Conservation (phyloP, 1,284 basidiomycete species). For the Dichomitus squalens region DNA sequence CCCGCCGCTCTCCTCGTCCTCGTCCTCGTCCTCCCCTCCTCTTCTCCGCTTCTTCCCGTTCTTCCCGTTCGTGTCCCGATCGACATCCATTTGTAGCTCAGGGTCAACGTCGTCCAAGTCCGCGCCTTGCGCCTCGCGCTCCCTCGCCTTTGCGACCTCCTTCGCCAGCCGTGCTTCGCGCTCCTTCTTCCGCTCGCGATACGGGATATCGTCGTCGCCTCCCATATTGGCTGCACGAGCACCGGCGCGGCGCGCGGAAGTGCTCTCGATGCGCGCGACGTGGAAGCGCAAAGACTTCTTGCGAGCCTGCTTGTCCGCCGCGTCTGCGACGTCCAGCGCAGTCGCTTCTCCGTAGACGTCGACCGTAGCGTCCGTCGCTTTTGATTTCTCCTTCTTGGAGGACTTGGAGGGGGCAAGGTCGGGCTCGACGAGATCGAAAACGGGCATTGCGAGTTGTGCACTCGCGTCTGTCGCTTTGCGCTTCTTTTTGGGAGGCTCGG, state of each 20-base stretch:
- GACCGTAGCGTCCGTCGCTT: constrained; percentile 30
- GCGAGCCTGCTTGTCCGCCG: constrained; percentile 79
- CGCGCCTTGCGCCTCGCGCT: constrained; percentile 51
- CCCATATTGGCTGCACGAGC: constrained; percentile 63
- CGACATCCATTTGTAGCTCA: constrained; percentile 35
- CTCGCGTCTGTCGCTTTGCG: constrained; percentile 30
- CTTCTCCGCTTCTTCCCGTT: constrained; percentile 51
- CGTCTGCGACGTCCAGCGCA: constrained; percentile 69
- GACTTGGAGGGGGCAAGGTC: constrained; percentile 46
- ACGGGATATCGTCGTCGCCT: constrained; percentile 91
- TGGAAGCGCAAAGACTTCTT: constrained; percentile 87
- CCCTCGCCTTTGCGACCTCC: constrained; percentile 50
- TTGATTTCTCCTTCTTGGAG: constrained; percentile 8
- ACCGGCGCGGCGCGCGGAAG: constrained; percentile 69
- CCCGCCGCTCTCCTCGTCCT: constrained; percentile 38
- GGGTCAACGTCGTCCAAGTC: constrained; percentile 68
- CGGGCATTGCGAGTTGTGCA: constrained; percentile 33
- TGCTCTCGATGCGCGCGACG: constrained; percentile 79
- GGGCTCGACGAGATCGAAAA: constrained; percentile 78
- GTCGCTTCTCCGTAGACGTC: constrained; percentile 81
- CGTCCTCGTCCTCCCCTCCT: constrained; percentile 42
- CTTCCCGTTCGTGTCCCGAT: constrained; percentile 45
- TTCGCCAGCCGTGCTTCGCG: constrained; percentile 54
- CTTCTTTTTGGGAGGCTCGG: constrained; percentile 36
- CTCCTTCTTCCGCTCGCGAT: constrained; percentile 67